Evolutionary conservation across 2,329 filamentous ascomycete species (phyloP), one percentile per base, ranked within the genome.

Genomic region (Aspergillus luchuensis): DNA sequence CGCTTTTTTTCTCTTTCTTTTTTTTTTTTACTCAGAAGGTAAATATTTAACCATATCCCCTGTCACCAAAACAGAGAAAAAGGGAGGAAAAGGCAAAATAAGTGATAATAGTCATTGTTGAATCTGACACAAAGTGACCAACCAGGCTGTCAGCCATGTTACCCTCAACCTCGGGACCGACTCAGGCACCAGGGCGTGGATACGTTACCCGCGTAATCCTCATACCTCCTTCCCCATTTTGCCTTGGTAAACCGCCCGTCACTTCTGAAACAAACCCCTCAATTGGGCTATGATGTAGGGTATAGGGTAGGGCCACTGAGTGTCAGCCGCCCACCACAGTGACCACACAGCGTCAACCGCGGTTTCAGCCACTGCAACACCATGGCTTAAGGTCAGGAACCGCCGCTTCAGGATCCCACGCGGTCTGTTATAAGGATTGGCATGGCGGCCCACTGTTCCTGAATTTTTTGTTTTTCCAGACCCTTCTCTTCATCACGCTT

Each of bases 251-350:
- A 30, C 28, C 28, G 28, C 28, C 28, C 28, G 28, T 30, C 28
- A 30, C 28, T 30, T 38, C 23, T 49, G 17, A 21, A 54, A 43
- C 41, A 51, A 19, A 8, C 17, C 13, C 21, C 53, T 51, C 10
- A 17, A 51, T 60, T 25, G 6, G 62, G 50, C 25, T 4, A 36
- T 8, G 28, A 61, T 2, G n/a, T 71, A 71, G 68, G 69, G 69
- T 57, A 66, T 72, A 71, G 69, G 70, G 69, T 57, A 71, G 69
- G 70, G 66, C 58, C 63, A 23, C 10, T 28, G 13, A 3, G 38
- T 33, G 23, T 19, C 36, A 11, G 23, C 43, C n/a, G 33, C 5
- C 56, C 33, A 51, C 13, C 45, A 15, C 25, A 50, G 23, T 47
- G 13, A 51, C 13, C 45, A 15, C 15, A 50, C 30, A 54, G 10